Evolutionary conservation across 148 eudicot genomes (phyloP).

Genomic region (Pharnaceum exiguum): DNA sequence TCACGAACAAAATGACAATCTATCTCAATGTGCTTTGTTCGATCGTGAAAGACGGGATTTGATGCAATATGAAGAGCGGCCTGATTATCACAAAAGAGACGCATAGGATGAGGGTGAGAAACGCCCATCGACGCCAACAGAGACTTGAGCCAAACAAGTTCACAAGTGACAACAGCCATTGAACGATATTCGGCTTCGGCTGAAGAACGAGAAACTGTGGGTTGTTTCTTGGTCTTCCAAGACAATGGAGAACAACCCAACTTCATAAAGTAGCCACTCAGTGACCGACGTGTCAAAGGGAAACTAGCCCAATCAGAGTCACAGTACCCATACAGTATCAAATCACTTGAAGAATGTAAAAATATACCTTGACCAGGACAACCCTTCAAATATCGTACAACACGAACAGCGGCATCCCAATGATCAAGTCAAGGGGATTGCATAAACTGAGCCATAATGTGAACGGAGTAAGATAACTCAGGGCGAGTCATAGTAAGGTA

Average conservation of each 20-base stretch:
- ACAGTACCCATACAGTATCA: too few species aligned
- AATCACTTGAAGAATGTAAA: too few species aligned
- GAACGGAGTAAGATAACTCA: too few species aligned
- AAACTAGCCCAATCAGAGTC: conserved; percentile 2
- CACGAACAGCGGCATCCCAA: too few species aligned
- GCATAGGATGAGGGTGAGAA: neutral
- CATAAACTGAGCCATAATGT: too few species aligned
- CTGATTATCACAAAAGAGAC: neutral
- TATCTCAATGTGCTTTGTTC: neutral
- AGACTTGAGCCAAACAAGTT: neutral
- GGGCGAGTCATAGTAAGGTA: too few species aligned
- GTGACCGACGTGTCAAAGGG: neutral
- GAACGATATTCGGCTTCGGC: neutral
- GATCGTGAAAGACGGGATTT: neutral
- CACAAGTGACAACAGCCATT: neutral
- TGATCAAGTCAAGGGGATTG: too few species aligned
- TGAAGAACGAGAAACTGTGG: neutral
- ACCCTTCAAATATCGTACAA: too few species aligned
- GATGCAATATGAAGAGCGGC: neutral
- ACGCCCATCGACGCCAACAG: neutral
- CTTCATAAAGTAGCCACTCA: neutral
- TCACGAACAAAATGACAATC: neutral
- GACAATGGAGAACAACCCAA: neutral
- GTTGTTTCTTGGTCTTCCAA: neutral
- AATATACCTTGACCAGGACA: too few species aligned